phyloP scores from a whole-genome alignment of 1,284 basidiomycete genomes.

The Takashimella tepidaria region DNA sequence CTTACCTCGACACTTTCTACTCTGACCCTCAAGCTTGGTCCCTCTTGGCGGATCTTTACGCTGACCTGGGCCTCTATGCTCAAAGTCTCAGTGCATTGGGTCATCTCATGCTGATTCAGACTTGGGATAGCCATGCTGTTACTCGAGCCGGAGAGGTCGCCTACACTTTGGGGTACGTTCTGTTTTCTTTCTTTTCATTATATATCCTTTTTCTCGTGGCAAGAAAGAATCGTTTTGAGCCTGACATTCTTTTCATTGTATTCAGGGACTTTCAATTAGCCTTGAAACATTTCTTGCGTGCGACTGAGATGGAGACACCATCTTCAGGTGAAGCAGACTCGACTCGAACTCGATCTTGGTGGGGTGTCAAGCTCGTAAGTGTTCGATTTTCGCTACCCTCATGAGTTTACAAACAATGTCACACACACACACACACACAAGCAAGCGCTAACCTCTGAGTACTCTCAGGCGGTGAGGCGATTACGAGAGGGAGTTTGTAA shows the following conservation, averaged over 20 bases:
- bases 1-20: conserved; percentile 88
- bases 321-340: conserved; percentile 44
- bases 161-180: conserved; percentile 41
- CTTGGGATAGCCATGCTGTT: conserved; percentile 38
- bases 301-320: conserved; percentile 73
- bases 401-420: conserved; percentile 58
- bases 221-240: too few species aligned
- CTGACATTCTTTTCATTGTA: too few species aligned
- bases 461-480: not conserved
- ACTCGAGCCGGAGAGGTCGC: conserved; percentile 39
- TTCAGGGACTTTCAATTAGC: conserved; percentile 65
- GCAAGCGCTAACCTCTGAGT: too few species aligned
- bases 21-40: conserved; percentile 88
- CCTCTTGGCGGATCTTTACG: conserved; percentile 84
- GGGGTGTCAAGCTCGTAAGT: conserved; percentile 76
- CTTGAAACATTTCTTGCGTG: conserved; percentile 74
- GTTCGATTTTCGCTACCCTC: not conserved
- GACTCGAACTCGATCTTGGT: conserved; percentile 58
- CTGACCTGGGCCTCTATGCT: conserved; percentile 64
- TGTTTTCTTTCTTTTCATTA: too few species aligned
- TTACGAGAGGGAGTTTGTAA: not conserved
- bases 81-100: conserved; percentile 34
- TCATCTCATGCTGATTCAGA: conserved; percentile 38
- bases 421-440: conserved; percentile 42
- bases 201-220: too few species aligned